Conservation (phyloP, 2,329 filamentous ascomycete species). For the Colletotrichum salicis region DNA sequence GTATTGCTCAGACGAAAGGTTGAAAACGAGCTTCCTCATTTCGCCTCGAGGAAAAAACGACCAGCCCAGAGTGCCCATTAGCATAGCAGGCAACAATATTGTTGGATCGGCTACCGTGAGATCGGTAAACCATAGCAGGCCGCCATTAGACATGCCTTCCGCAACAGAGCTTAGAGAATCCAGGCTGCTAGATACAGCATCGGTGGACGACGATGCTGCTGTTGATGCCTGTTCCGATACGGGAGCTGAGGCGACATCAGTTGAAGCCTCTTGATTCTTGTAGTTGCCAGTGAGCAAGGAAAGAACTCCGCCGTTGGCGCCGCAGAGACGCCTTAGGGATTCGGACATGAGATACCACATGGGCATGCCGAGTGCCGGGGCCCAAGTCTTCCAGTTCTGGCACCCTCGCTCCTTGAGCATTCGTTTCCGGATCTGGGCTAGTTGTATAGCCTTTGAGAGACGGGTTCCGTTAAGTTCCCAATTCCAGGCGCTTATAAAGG, state of each 20-base stretch:
- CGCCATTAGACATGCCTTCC: conserved; percentile 56
- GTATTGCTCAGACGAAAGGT: not conserved
- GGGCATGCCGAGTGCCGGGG: conserved; percentile 53
- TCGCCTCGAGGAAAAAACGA: not conserved
- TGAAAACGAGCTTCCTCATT: conserved; percentile 12
- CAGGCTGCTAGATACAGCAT: conserved; percentile 34
- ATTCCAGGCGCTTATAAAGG: not conserved
- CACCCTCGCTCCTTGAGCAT: conserved; percentile 53
- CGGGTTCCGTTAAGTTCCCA: not conserved
- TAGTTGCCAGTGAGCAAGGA: not conserved
- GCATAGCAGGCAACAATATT: conserved; percentile 54
- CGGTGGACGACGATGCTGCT: conserved; percentile 30
- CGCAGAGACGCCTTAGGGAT: conserved; percentile 59
- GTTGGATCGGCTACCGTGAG: conserved; percentile 64
- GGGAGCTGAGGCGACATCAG: conserved; percentile 7
- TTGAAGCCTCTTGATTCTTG: not conserved
- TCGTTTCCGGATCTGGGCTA: conserved; percentile 34
- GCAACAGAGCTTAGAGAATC: conserved; percentile 44
- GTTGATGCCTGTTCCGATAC: conserved; percentile 14
- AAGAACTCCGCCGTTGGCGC: conserved; percentile 51
- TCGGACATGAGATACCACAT: conserved; percentile 64
- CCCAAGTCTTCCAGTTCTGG: conserved; percentile 59
- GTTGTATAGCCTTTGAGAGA: not conserved
- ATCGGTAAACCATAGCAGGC: conserved; percentile 66
- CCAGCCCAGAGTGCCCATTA: conserved; percentile 13